Evolutionary conservation across 129 eudicot species (phyloP), one percentile per base, ranked within the genome.

Genomic region (Centrapalus pauciflorus): DNA sequence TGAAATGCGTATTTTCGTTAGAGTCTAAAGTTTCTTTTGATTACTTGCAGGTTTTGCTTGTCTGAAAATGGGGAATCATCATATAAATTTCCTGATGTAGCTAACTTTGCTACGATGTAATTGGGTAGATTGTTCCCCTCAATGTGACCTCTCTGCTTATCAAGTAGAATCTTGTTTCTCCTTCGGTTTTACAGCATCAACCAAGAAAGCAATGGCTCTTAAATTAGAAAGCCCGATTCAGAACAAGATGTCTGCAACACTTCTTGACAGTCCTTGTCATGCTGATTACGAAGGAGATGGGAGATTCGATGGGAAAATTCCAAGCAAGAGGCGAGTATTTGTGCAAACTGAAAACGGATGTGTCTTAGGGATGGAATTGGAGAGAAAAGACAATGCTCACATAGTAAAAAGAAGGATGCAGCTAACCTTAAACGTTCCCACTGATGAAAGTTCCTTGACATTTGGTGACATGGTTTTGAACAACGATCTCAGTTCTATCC

Each of bases 271-370:
- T 64, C 76, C 77, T 3, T 51, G 23, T 68, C 70, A 71, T 45
- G 78, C 71, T 38, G 89, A 80, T 40, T 71, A 72, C 46, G 64
- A 64, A 32, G 61, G 56, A 30, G 69, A 79, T 50, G 28, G 43
- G 13, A 69, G 66, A 29, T 21, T 54, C 58, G 79, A 66, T 11
- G 75, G 74, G 34, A 82, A 76, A 24, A 65, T 59, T 43, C 50
- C 76, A 0, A 79, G 78, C 41, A 83, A 76, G 64, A 76, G 96
- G 24, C 90, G 90, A 37, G 96, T 89, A 26, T 89, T 89, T 76
- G 85, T 89, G 45, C 94, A 89, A 73, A 89, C 96, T 14, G 94
- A 89, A 72, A 85, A 49, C 13, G 96, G 94, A 3, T 81, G 83
- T 60, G 96, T 89, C 24, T 52, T 89, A 55, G 90, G 90, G 9